Evolutionary conservation across 2,329 filamentous ascomycete genomes (phyloP).

Genomic region (Colletotrichum sublineola): DNA sequence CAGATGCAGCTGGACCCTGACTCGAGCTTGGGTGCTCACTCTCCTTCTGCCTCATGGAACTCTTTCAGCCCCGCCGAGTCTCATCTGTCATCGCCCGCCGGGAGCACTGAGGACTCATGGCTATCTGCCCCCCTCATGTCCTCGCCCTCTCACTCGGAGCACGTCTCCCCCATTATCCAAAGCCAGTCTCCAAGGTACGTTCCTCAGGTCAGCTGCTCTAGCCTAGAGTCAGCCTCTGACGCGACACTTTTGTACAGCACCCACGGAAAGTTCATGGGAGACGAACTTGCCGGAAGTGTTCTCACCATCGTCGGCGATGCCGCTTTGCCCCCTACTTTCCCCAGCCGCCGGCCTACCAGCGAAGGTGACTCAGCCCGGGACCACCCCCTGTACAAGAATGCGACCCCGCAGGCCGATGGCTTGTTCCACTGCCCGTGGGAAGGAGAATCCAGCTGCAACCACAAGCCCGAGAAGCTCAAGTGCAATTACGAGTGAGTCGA

Average conservation of each 20-base stretch:
- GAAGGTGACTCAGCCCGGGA: constrained; percentile 72
- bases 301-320: constrained; percentile 52
- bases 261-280: constrained; percentile 52
- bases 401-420: constrained; percentile 75
- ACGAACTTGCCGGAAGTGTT: constrained; percentile 41
- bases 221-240: constrained; percentile 49
- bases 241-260: constrained; percentile 49
- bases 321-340: constrained; percentile 58
- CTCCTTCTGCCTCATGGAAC: constrained; percentile 64
- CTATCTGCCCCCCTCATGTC: constrained; percentile 54
- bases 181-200: constrained; percentile 69
- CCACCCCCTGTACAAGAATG: constrained; percentile 79
- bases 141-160: constrained; percentile 60
- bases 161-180: constrained; percentile 63
- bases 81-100: constrained; percentile 40
- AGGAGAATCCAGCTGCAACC: constrained; percentile 78
- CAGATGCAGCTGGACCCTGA: constrained; percentile 69
- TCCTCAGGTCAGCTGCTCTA: constrained; percentile 42
- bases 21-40: constrained; percentile 61
- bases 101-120: constrained; percentile 41
- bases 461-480: constrained; percentile 96
- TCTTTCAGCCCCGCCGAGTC: constrained; percentile 45
- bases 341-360: constrained; percentile 61
- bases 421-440: constrained; percentile 95
- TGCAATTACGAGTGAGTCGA: constrained; percentile 95